Evolutionary conservation across 768 basidiomycete genomes (phyloP).

Genomic region (Suillus lakei): DNA sequence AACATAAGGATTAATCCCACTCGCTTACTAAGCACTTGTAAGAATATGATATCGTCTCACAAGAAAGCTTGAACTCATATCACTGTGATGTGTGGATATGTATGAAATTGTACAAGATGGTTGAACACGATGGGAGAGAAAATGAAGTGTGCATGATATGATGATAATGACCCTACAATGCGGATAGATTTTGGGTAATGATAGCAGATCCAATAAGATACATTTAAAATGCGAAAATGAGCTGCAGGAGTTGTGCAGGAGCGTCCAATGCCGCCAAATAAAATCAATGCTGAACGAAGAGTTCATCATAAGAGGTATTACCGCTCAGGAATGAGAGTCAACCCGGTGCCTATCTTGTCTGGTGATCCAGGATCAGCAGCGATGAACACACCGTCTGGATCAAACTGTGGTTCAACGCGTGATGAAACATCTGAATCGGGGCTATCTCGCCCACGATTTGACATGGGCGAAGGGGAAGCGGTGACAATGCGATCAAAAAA

Average conservation of each 20-base stretch:
- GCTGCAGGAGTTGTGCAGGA: background rate
- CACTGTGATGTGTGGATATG: background rate
- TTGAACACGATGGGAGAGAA: background rate
- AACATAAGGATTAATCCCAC: too few species aligned
- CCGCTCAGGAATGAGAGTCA: slow-evolving; percentile 51
- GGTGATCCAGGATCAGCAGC: slow-evolving; percentile 45
- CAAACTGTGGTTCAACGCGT: slow-evolving; percentile 33
- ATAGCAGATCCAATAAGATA: slow-evolving; percentile 8
- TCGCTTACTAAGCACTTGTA: background rate
- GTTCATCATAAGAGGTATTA: slow-evolving; percentile 22
- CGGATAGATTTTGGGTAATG: slow-evolving; percentile 4
- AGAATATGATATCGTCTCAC: background rate
- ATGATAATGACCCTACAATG: slow-evolving; percentile 2
- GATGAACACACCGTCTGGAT: slow-evolving; percentile 49
- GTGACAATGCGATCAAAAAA: slow-evolving; percentile 47
- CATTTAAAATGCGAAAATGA: slow-evolving; percentile 5
- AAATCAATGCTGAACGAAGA: background rate
- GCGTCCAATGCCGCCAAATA: slow-evolving; percentile 2
- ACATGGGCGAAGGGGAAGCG: slow-evolving; percentile 41
- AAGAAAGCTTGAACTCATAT: background rate
- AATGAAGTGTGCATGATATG: background rate
- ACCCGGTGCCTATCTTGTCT: slow-evolving; percentile 45
- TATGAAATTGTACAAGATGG: slow-evolving; percentile 6
- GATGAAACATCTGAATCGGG: slow-evolving; percentile 19
- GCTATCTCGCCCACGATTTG: slow-evolving; percentile 33